Percentiles rank a stretch among this genome's conserved stretches.
These are phyloP conservation scores for Speleostelium caveatum DNA, from an alignment of 78 protist species.

Conservation along the genomic window DNA sequence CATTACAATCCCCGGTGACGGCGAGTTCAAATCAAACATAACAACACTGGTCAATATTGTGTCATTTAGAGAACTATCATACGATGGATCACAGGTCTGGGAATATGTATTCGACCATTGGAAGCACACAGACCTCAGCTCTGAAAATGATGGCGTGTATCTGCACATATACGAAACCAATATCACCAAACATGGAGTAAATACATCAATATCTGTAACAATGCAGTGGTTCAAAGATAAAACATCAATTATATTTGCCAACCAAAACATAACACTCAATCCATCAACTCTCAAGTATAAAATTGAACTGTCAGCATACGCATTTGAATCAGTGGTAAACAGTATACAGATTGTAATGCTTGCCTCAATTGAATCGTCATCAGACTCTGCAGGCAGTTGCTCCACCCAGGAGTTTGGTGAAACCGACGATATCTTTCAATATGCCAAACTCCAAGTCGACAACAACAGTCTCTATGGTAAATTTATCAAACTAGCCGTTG, in stretches of 20 bases:
- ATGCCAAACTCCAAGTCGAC: conserved; percentile 1
- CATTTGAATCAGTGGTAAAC: background rate
- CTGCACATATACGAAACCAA: background rate
- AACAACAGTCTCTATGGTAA: conserved; percentile 1
- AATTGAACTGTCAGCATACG: background rate
- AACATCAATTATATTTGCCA: background rate
- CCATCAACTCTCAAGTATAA: conserved; percentile 44
- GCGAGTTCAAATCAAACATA: background rate
- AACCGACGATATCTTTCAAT: background rate
- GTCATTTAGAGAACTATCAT: conserved; percentile 3
- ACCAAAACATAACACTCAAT: conserved; percentile 11
- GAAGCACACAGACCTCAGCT: background rate
- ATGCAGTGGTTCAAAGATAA: background rate
- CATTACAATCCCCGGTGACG: background rate
- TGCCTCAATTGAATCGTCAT: background rate
- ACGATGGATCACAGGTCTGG: background rate
- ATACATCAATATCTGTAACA: background rate
- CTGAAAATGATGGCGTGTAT: background rate
- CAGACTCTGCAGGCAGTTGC: background rate
- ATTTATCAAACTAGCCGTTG: conserved; percentile 7
- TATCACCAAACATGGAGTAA: background rate
- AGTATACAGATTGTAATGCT: conserved; percentile 24
- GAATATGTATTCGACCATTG: conserved; percentile 10
- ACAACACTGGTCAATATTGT: background rate
- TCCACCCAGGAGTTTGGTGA: background rate